Percentiles rank a stretch among this genome's conserved stretches.
phyloP scores from a whole-genome alignment of 1,284 basidiomycete species.

The Cutaneotrichosporon cyanovorans region DNA sequence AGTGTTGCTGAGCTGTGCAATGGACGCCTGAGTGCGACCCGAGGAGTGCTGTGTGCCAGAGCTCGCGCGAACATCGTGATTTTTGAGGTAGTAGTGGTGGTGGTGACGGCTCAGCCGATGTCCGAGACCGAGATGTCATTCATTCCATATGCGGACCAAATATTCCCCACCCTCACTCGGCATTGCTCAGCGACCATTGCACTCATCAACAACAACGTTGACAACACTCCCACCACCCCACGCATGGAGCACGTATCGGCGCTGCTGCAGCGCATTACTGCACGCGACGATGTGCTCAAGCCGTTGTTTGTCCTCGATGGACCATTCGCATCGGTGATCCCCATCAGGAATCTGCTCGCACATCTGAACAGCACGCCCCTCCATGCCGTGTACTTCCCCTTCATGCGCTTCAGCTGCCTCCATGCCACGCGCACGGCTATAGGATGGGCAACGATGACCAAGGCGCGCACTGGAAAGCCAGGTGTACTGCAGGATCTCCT shows the following conservation, averaged over 20 bases:
- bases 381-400: slow-evolving; percentile 31
- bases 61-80: no score
- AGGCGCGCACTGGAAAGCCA: slow-evolving; percentile 13
- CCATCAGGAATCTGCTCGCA: slow-evolving; percentile 18
- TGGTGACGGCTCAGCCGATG: no score
- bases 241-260: background rate
- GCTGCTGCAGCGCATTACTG: background rate
- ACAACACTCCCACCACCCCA: background rate
- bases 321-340: background rate
- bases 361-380: slow-evolving; percentile 28
- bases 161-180: no score
- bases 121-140: no score
- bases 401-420: slow-evolving; percentile 26
- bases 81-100: no score
- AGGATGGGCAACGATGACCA: slow-evolving; percentile 32
- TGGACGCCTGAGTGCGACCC: background rate
- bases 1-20: slow-evolving; percentile 4
- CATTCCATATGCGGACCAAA: no score
- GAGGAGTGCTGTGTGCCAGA: no score
- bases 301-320: background rate
- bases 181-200: no score
- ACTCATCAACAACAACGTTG: no score
- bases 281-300: background rate
- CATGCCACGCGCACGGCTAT: slow-evolving; percentile 33
- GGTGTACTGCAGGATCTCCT: slow-evolving; percentile 32